Percentiles rank a stretch among this genome's conserved stretches.
Evolutionary conservation across 495 filamentous ascomycete species (phyloP).

Genomic region (Trichoderma reesei): DNA sequence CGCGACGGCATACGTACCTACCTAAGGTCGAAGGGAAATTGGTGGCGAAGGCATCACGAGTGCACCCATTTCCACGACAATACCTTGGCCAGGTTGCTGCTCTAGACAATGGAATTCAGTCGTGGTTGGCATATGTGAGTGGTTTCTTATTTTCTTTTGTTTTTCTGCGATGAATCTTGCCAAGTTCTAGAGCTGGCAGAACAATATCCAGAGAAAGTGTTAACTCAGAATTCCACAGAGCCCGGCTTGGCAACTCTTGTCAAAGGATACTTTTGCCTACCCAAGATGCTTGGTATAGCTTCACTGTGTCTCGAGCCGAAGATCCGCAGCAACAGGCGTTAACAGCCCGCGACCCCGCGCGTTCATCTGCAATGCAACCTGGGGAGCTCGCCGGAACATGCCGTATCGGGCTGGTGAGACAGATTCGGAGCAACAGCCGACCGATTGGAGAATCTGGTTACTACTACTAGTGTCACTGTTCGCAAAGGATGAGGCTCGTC

Average conservation of each 20-base stretch:
- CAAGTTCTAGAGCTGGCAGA: neutral
- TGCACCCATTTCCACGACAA: too few species aligned
- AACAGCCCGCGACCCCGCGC: neutral
- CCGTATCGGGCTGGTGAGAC: neutral
- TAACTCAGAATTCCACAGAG: neutral
- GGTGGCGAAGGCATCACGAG: too few species aligned
- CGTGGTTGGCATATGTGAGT: neutral
- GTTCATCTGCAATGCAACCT: neutral
- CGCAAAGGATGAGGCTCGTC: too few species aligned
- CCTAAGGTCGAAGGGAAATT: too few species aligned
- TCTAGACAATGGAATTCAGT: neutral
- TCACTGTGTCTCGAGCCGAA: neutral
- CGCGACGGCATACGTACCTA: too few species aligned
- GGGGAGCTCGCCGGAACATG: neutral
- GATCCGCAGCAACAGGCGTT: neutral
- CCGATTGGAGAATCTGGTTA: too few species aligned
- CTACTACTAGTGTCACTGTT: too few species aligned
- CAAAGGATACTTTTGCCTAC: neutral
- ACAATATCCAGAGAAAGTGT: neutral
- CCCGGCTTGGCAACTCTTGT: neutral
- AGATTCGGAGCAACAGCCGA: too few species aligned
- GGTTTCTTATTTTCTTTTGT: neutral
- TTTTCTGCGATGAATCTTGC: neutral
- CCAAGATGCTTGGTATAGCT: neutral
- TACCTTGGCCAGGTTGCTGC: neutral